These are phyloP conservation scores for Neoscytalidium dimidiatum DNA, from an alignment of 2,329 filamentous ascomycete genomes.

Conservation along the genomic window DNA sequence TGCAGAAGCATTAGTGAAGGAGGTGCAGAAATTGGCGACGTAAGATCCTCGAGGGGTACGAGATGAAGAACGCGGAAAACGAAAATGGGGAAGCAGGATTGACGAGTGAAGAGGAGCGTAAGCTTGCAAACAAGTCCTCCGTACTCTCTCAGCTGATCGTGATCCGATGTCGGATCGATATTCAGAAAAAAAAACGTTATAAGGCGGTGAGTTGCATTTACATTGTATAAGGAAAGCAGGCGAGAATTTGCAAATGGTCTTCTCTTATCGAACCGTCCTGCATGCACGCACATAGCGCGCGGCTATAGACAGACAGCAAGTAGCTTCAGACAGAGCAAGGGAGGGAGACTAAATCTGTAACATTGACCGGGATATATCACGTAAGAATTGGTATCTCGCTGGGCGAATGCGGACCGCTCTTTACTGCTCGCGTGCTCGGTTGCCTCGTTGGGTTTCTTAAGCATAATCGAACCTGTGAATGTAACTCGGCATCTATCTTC, in stretches of 20 bases:
- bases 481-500: too few relatives aligned
- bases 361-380: background rate
- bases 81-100: background rate
- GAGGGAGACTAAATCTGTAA: background rate
- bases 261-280: background rate
- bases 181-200: background rate
- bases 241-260: too few relatives aligned
- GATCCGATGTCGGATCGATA: background rate
- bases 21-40: background rate
- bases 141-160: too few relatives aligned
- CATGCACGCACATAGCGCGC: background rate
- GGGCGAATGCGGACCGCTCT: background rate
- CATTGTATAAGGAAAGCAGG: background rate
- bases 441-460: too few relatives aligned
- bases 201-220: slow-evolving; percentile 13
- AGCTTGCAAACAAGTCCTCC: too few relatives aligned
- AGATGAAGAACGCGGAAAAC: background rate
- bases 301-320: background rate
- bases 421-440: too few relatives aligned
- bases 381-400: background rate
- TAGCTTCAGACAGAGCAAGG: background rate
- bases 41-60: background rate
- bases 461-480: too few relatives aligned
- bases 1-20: background rate
- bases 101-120: too few relatives aligned